A percentile compares a stretch with the other conserved stretches of the same genome.
Evolutionary conservation across 2,329 filamentous ascomycete genomes (phyloP).

Genomic region (Sordariomycetes sp.): DNA sequence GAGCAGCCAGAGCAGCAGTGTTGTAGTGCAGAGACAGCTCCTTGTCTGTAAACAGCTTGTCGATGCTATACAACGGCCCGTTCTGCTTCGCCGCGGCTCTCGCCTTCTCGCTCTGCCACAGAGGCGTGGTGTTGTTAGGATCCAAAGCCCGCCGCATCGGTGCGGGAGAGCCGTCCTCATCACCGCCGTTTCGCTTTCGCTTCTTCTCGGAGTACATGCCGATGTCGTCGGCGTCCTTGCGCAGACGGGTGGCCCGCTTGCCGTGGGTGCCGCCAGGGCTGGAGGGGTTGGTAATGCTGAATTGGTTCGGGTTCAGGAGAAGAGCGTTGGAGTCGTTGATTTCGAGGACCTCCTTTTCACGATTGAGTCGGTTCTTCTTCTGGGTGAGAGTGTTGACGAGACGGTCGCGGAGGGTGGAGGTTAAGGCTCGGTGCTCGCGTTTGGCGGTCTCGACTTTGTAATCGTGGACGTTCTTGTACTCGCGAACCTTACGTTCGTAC

Average conservation of each 20-base stretch:
- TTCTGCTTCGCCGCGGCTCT: conserved; percentile 43
- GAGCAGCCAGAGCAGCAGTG: conserved; percentile 49
- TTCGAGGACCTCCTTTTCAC: conserved; percentile 60
- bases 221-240: conserved; percentile 51
- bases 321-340: conserved; percentile 58
- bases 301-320: conserved; percentile 59
- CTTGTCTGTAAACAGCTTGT: conserved; percentile 64
- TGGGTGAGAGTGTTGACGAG: conserved; percentile 56
- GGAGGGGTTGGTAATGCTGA: conserved; percentile 54
- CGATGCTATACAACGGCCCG: conserved; percentile 54
- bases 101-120: conserved; percentile 55
- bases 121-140: conserved; percentile 45
- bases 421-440: conserved; percentile 50
- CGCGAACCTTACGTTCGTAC: conserved; percentile 51
- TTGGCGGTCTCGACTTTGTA: conserved; percentile 55
- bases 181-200: conserved; percentile 49
- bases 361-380: conserved; percentile 54
- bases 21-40: conserved; percentile 60
- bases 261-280: conserved; percentile 55
- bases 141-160: conserved; percentile 48
- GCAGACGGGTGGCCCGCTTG: conserved; percentile 53
- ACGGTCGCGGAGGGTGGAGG: conserved; percentile 54
- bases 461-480: conserved; percentile 48
- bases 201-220: conserved; percentile 50
- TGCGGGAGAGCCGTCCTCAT: conserved; percentile 55